Conservation (phyloP, 768 basidiomycete species). For the Naganishia friedmannii region DNA sequence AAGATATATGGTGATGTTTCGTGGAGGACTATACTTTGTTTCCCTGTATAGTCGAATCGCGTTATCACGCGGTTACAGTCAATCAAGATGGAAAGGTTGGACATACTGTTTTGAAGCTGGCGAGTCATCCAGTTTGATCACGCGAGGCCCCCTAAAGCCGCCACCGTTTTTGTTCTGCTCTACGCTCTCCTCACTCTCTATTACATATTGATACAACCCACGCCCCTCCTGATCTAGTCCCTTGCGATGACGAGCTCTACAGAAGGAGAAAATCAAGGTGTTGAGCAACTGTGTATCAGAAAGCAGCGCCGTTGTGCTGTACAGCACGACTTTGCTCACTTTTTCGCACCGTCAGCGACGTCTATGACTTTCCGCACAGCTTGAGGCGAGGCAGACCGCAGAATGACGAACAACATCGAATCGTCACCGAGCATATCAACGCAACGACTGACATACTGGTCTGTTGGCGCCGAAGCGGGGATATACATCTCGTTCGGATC, state of each 20-base stretch:
- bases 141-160: conserved; percentile 35
- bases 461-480: conserved; percentile 35
- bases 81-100: too few species aligned
- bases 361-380: conserved; percentile 44
- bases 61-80: neutral
- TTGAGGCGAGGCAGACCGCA: conserved; percentile 38
- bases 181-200: conserved; percentile 39
- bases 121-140: conserved; percentile 47
- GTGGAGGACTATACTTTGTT: conserved; percentile 38
- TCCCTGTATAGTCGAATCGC: neutral
- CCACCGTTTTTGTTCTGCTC: conserved; percentile 11
- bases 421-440: conserved; percentile 24
- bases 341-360: conserved; percentile 45
- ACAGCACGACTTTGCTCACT: conserved; percentile 31
- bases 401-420: conserved; percentile 45
- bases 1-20: conserved; percentile 46
- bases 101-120: conserved; percentile 1
- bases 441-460: conserved; percentile 41
- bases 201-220: conserved; percentile 47
- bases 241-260: conserved; percentile 47
- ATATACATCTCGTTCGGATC: conserved; percentile 50
- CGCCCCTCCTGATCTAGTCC: conserved; percentile 37
- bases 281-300: too few species aligned
- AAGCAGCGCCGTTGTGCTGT: too few species aligned
- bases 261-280: too few species aligned